Evolutionary conservation across 768 basidiomycete species (phyloP), one percentile per base, ranked within the genome.

Genomic region (Trametes cinnabarina): DNA sequence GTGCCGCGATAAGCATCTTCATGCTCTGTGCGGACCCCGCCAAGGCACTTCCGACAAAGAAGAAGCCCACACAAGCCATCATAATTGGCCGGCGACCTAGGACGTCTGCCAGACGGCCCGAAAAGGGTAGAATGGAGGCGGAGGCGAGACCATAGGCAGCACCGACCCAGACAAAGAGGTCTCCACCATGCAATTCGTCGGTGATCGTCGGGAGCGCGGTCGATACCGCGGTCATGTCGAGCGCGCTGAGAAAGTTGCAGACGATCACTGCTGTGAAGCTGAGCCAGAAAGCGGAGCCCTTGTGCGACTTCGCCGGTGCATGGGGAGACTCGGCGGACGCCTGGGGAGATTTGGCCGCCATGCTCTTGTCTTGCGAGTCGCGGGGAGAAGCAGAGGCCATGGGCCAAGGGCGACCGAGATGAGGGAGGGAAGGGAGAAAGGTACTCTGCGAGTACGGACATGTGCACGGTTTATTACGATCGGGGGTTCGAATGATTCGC

Each of bases 31-130:
- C 74, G 0, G 74, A 67, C 0, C 76, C 79, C 10, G 68, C 69
- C 3, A 80, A 34, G 0, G 75, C 77, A 20, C 72, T 73, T 0
- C 79, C 79, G 26, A 77, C 22, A 2, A 75, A 72, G 55, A 77
- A 77, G 32, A 73, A 60, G 0, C 63, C 43, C 12, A 76, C 58
- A 11, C 66, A 63, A 0, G 57, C 57, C n/a, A 76, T 52, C 49
- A 76, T 61, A 42, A 71, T 62, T 4, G 72, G 71, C 17, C 66
- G 61, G 6, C 76, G 64, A 0, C 76, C 76, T 50, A 77, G 73
- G 1, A 56, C 23, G 60, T 67, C 56, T 32, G 54, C 47, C 14
- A 58, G 20, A 3, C 57, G 22, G 9, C 55, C 55, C 26, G 26
- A 42, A 51, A 71, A 66, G 2, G 74, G 74, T 2, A 76, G 66